Base-by-base conservation (phyloP, 495 filamentous ascomycete genomes). In the Neurospora sp. region DNA sequence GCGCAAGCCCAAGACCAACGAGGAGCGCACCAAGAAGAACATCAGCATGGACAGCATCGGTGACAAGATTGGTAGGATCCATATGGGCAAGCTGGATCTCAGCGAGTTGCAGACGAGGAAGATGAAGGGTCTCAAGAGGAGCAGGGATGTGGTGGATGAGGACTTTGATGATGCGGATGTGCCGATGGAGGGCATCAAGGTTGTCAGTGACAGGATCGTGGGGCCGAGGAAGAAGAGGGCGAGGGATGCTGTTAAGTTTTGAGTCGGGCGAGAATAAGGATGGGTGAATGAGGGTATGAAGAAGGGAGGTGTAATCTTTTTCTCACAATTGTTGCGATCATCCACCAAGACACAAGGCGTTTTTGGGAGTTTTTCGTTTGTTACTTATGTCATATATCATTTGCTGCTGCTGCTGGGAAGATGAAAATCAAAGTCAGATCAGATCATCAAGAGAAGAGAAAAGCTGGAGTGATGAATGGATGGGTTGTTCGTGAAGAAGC, bases 51-150 rank as follows among this genome's bases (percentile, higher is more conserved):
- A 98, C 80, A 83, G 90, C 59, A 91, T 99, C 74, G 96, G 96
- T 80, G 96, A 99, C 80, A 98, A 98, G 89, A 84, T 98, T 71
- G 96, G 96, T 71, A 88, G 94, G 72, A 93, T 99, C 72, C 96
- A 99, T 84, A 82, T 96, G 37, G 93, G 92, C 79, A 94, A 92
- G 86, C 93, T 98, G 83, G 95, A 98, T 84, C 86, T 99, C 42
- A 86, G 85, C 73, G 87, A 90, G 74, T 81, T 99, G 82, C 96
- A 98, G 89, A 97, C 93, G 66, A 89, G 96, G 79, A 99, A 99
- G 90, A 98, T 99, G 94, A 99, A 99, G 89, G 96, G 96, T 73
- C 82, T 99, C 75, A 98, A 98, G 88, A 86, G 96, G 70, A 86
- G 87, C 36, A 83, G 90, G 24, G 88, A 89, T 73, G 85, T 88